phyloP scores from a whole-genome alignment of 129 eudicot genomes.

The Flaveria linearis region DNA sequence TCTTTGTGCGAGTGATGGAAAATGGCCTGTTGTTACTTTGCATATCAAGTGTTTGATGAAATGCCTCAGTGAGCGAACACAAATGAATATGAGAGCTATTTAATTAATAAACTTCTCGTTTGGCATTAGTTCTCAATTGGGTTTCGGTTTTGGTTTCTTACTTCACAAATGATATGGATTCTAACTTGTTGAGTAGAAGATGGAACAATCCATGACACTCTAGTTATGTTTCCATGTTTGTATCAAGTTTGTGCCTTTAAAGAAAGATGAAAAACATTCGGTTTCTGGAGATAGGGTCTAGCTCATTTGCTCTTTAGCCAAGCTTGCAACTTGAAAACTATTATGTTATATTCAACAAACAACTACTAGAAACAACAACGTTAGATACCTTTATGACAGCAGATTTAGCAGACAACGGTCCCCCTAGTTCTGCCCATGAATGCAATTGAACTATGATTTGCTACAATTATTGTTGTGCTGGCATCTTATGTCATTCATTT shows the following conservation, averaged over 20 bases:
- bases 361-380: not conserved
- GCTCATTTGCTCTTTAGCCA: not conserved
- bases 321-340: not conserved
- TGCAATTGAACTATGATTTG: not conserved
- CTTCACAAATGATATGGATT: not conserved
- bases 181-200: too few relatives aligned
- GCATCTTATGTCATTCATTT: not conserved
- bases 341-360: not conserved
- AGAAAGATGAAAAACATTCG: not conserved
- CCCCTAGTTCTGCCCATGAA: not conserved
- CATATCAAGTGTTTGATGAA: conserved; percentile 37
- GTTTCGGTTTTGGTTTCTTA: not conserved
- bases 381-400: not conserved
- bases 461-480: not conserved
- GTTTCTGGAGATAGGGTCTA: not conserved
- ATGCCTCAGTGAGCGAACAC: conserved; percentile 18
- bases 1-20: not conserved
- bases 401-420: not conserved
- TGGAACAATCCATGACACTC: not conserved
- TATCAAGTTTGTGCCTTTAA: conserved; percentile 1
- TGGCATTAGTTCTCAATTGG: not conserved
- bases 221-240: not conserved
- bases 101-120: not conserved
- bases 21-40: not conserved
- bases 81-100: not conserved